phyloP scores from a whole-genome alignment of 2,329 filamentous ascomycete species.

The Hypoxylon sp. region DNA sequence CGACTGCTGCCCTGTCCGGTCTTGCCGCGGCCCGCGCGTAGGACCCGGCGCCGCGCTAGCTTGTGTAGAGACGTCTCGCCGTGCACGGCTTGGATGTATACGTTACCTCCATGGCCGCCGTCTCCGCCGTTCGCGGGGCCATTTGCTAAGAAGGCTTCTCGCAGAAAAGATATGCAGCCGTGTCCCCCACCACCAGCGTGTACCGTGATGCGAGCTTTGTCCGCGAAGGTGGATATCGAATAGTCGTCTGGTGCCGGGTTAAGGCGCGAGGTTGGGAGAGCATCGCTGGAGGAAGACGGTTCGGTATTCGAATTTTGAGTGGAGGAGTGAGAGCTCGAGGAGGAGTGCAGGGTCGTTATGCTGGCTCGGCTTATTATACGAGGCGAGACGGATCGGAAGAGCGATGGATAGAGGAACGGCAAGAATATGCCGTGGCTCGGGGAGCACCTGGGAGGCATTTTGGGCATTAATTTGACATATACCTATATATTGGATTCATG shows the following conservation, averaged over 20 bases:
- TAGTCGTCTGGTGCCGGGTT: conserved; percentile 90
- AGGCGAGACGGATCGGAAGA: conserved; percentile 55
- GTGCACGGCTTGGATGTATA: conserved; percentile 94
- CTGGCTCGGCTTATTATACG: conserved; percentile 46
- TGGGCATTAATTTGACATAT: conserved; percentile 24
- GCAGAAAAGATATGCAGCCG: conserved; percentile 93
- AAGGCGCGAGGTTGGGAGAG: conserved; percentile 70
- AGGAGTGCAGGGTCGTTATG: conserved; percentile 48
- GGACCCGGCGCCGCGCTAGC: conserved; percentile 80
- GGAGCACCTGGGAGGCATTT: conserved; percentile 61
- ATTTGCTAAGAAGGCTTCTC: conserved; percentile 89
- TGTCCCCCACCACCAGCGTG: conserved; percentile 87
- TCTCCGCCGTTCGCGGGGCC: conserved; percentile 96
- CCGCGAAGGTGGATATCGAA: conserved; percentile 84
- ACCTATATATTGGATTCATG: conserved; percentile 30
- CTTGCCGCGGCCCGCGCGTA: conserved; percentile 82
- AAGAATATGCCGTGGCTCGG: conserved; percentile 58
- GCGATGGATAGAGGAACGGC: conserved; percentile 67
- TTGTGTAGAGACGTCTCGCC: conserved; percentile 96
- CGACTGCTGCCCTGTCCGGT: conserved; percentile 82
- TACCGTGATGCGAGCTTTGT: conserved; percentile 84
- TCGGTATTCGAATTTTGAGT: conserved; percentile 46
- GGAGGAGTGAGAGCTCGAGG: conserved; percentile 42
- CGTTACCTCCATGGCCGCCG: conserved; percentile 89
- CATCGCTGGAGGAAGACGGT: conserved; percentile 54